phyloP scores from a whole-genome alignment of 768 basidiomycete genomes.

The Dacryopinax spathularia region DNA sequence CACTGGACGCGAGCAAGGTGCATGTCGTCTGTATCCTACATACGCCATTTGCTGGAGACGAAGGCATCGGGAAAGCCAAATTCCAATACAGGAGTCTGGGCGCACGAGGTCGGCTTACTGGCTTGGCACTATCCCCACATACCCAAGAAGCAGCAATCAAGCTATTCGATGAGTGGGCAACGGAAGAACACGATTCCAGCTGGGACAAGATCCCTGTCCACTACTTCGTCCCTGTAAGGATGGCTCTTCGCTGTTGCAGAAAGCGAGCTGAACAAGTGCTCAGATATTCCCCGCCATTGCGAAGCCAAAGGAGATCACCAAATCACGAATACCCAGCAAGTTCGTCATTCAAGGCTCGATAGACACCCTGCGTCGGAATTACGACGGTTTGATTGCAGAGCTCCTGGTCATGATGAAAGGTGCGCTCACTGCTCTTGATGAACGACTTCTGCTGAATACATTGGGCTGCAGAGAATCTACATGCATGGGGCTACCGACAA shows the following conservation, averaged over 20 bases:
- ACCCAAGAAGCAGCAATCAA: not conserved
- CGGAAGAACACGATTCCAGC: not conserved
- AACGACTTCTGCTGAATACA: not conserved
- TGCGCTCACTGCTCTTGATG: not conserved
- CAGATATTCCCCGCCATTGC: not conserved
- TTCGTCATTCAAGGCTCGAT: constrained; percentile 1
- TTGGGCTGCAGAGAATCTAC: not conserved
- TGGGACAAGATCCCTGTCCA: not conserved
- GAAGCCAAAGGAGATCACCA: not conserved
- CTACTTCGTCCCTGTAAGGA: not conserved
- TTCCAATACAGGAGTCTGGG: not conserved
- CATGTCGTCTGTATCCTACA: not conserved
- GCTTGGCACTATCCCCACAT: not conserved
- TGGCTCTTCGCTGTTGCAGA: not conserved
- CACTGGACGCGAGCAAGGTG: not conserved
- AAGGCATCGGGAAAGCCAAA: not conserved
- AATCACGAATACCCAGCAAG: not conserved
- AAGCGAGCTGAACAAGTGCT: not conserved
- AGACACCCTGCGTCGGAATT: not conserved
- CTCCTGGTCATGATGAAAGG: not conserved
- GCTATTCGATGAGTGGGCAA: not conserved
- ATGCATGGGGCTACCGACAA: not conserved
- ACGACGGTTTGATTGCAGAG: not conserved
- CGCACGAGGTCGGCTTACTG: not conserved
- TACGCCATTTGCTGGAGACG: not conserved